phyloP scores from a whole-genome alignment of 768 basidiomycete genomes.

The Lentinula lateritia region DNA sequence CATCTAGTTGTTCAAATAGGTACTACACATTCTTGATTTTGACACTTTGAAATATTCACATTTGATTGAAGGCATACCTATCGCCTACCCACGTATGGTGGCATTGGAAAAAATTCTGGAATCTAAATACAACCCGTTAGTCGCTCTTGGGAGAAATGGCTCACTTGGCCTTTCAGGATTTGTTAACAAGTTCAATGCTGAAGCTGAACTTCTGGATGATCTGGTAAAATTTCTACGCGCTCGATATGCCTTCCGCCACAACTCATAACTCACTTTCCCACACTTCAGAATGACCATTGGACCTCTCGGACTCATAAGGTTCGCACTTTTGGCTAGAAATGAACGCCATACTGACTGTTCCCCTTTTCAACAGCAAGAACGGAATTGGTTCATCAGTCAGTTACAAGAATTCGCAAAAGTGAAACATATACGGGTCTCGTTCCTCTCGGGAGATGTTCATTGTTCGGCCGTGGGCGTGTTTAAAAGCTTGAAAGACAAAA shows the following conservation, averaged over 20 bases:
- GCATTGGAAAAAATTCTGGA: conserved; percentile 79
- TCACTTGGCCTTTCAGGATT: conserved; percentile 69
- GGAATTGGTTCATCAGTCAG: conserved; percentile 81
- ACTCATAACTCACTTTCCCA: not conserved
- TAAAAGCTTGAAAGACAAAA: conserved; percentile 58
- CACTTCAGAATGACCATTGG: conserved; percentile 82
- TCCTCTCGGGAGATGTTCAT: conserved; percentile 92
- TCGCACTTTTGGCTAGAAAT: conserved; percentile 3
- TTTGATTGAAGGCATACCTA: conserved; percentile 52
- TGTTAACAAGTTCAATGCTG: conserved; percentile 87
- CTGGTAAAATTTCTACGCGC: conserved; percentile 39
- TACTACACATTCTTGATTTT: conserved; percentile 13
- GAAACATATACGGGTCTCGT: conserved; percentile 69
- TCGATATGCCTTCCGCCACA: not conserved
- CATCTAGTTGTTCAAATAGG: conserved; percentile 85
- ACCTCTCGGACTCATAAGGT: conserved; percentile 79
- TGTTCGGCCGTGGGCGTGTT: conserved; percentile 79
- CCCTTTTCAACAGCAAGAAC: conserved; percentile 58
- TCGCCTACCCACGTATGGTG: conserved; percentile 92
- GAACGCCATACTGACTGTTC: conserved; percentile 1
- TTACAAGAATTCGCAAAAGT: conserved; percentile 66
- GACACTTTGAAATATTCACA: not conserved
- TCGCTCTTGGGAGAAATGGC: conserved; percentile 65
- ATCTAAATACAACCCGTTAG: conserved; percentile 80
- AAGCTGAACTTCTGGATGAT: conserved; percentile 92